These are phyloP conservation scores for Coemansia sp. DNA, from an alignment of 192 early-diverging fungal genomes.

Conservation along the genomic window DNA sequence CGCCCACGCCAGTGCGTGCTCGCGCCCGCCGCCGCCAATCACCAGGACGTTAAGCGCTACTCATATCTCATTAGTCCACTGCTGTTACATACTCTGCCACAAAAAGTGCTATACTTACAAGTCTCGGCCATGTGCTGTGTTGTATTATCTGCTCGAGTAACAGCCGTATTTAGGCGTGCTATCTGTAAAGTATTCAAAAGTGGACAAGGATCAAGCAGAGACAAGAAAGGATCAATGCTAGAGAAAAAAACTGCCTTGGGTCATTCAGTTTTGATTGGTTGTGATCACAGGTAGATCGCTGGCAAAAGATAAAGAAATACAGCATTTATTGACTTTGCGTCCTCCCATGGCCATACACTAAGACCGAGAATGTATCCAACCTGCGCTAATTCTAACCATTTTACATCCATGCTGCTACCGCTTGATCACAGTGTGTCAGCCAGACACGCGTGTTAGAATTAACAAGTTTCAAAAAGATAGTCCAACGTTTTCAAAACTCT, in stretches of 20 bases:
- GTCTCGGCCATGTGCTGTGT: background rate
- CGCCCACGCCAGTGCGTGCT: conserved; percentile 94
- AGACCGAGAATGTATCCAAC: too few species aligned
- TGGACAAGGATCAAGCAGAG: background rate
- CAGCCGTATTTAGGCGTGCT: background rate
- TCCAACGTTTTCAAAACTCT: too few species aligned
- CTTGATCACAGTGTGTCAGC: too few species aligned
- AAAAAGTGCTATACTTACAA: background rate
- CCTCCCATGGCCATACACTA: too few species aligned
- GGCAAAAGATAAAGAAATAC: too few species aligned
- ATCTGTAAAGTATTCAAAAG: background rate
- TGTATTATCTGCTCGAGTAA: background rate
- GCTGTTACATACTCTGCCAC: background rate
- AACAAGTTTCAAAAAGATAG: too few species aligned
- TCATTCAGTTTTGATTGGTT: background rate
- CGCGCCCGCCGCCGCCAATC: conserved; percentile 93
- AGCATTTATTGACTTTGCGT: too few species aligned
- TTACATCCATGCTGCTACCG: too few species aligned
- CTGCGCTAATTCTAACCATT: too few species aligned
- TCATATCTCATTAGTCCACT: too few species aligned
- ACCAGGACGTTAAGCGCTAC: conserved; percentile 72
- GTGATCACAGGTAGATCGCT: background rate
- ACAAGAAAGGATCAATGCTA: background rate
- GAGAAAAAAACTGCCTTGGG: background rate
- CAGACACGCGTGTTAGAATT: too few species aligned